Conservation (phyloP, 2,329 filamentous ascomycete genomes). For the Ophiocordyceps australis region DNA sequence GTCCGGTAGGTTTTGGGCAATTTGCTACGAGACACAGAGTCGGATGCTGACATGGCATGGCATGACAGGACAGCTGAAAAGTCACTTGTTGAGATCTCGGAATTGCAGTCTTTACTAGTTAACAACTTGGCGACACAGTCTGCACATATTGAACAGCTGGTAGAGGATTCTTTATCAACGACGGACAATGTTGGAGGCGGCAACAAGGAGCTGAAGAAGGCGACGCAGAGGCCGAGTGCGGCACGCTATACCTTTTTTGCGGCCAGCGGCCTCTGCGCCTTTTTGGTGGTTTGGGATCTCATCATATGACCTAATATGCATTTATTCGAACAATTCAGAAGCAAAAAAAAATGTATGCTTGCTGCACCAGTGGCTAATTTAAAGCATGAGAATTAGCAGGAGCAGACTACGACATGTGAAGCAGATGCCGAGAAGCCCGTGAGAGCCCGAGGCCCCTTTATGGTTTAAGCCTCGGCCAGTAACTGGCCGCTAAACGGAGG, state of each 20-base stretch:
- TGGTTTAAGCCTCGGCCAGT: too few relatives aligned
- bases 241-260: constrained; percentile 67
- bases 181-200: constrained; percentile 75
- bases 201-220: constrained; percentile 81
- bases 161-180: constrained; percentile 65
- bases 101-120: constrained; percentile 77
- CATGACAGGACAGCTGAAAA: constrained; percentile 69
- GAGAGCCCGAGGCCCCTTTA: too few relatives aligned
- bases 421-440: too few relatives aligned
- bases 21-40: too few relatives aligned
- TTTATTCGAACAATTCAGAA: neutral
- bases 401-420: too few relatives aligned
- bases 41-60: constrained; percentile 2
- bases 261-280: constrained; percentile 56
- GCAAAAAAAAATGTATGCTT: neutral
- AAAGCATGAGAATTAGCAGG: too few relatives aligned
- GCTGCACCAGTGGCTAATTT: too few relatives aligned
- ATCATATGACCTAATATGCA: constrained; percentile 23
- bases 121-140: constrained; percentile 73
- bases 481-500: too few relatives aligned
- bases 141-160: constrained; percentile 76
- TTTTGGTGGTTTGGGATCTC: constrained; percentile 63
- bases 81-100: constrained; percentile 80
- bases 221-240: constrained; percentile 51
- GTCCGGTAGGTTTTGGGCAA: constrained; percentile 52